Evolutionary conservation across 805 yeast species (phyloP), one percentile per base, ranked within the genome.

Genomic region (Jamesozyma jinghongensis): DNA sequence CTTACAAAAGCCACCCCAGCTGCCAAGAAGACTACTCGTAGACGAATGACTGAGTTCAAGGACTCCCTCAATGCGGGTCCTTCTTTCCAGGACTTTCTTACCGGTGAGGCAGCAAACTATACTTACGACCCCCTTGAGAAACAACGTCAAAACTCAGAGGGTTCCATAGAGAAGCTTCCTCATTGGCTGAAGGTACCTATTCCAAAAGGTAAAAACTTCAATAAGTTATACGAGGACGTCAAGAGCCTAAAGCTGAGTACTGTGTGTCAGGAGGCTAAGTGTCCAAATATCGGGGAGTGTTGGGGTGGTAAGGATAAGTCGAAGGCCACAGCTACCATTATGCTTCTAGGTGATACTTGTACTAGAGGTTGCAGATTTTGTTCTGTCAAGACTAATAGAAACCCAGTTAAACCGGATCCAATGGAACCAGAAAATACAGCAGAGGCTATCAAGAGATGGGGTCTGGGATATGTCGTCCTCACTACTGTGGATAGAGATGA

Each of bases 231-330:
- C 57, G 74, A 77, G 36, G 99, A 92, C 57, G 80, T 92, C 27
- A 73, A 86, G 45, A 97, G 94, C 43, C 68, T 92, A 45, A 85
- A 86, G 48, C 68, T 92, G 38, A 82, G 95, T 29, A 92, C 99
- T 0, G 99, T 92, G 25, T 92, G 99, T 65, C 97, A 92, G 63
- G 98, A 92, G 57, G 98, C 98, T 4, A 81, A 92, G 57, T 92
- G 99, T 65, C 99, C 99, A n/a, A 92, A 92, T 61, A 92, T 92
- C 47, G 96, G 97, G 39, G 99, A 92, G 62, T 92, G 99, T 65
- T 92, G 99, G 99, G 97, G 98, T 41, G 98, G 98, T 25, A 77
- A 80, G 54, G 79, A 74, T 53, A 75, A 62, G 40, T 62, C 68
- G 19, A 81, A 88, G 61, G 77, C 90, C 5, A 90, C 86, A 48